A percentile compares a stretch with the other conserved stretches of the same genome.
Evolutionary conservation across 1,139 yeast genomes (phyloP).

Genomic region (Suhomyces bolitotheri): DNA sequence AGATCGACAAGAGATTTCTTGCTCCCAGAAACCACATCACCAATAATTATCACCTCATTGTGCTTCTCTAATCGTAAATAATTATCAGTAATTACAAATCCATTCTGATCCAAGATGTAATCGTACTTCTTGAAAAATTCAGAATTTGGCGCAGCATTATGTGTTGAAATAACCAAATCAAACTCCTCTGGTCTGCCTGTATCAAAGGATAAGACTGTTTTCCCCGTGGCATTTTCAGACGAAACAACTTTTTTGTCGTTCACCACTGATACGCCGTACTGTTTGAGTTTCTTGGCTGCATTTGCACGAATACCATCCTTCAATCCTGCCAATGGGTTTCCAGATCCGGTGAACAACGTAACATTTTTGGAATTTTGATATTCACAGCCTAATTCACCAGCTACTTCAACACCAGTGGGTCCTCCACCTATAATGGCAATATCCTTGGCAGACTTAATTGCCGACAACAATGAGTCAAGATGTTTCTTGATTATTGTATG

Average conservation of each 20-base stretch:
- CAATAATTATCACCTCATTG: constrained; percentile 31
- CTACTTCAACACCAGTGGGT: constrained; percentile 41
- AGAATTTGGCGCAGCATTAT: constrained; percentile 27
- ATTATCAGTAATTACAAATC: constrained; percentile 26
- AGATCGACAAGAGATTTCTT: constrained; percentile 28
- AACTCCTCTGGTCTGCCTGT: constrained; percentile 21
- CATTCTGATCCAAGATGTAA: constrained; percentile 13
- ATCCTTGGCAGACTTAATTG: constrained; percentile 22
- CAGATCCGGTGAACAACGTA: constrained; percentile 29
- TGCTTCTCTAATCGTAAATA: constrained; percentile 25
- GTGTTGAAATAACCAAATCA: constrained; percentile 32
- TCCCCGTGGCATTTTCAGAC: constrained; percentile 8
- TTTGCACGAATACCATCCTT: constrained; percentile 16
- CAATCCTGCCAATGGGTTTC: constrained; percentile 24
- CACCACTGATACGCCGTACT: constrained; percentile 28
- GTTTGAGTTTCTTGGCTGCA: constrained; percentile 24
- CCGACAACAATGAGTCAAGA: constrained; percentile 17
- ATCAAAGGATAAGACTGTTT: constrained; percentile 12
- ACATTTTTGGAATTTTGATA: constrained; percentile 22
- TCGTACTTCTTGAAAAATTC: constrained; percentile 16
- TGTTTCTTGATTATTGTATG: constrained; percentile 15
- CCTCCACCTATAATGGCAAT: constrained; percentile 45
- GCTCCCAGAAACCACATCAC: constrained; percentile 33
- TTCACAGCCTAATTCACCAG: constrained; percentile 34
- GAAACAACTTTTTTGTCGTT: constrained; percentile 19